Evolutionary conservation across 305 asterid genomes (phyloP), one percentile per base, ranked within the genome.

Genomic region (Andrographis paniculata): DNA sequence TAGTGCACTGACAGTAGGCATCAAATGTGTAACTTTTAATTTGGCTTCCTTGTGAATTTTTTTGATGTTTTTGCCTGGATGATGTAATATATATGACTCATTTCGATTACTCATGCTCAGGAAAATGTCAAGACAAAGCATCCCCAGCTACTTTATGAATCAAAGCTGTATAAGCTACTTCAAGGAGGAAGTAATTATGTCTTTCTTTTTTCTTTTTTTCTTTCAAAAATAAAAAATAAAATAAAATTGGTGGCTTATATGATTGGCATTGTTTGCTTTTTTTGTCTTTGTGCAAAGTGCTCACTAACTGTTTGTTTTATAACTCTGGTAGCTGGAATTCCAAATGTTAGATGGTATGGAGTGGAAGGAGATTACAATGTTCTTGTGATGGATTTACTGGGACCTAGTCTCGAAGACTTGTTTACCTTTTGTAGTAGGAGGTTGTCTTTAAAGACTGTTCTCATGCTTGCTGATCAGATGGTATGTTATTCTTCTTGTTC

Each of bases 381-480:
- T 58, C 91, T 87, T 16, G 96, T 87, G 68, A 87, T 87, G 77
- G 96, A 87, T 62, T 74, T 87, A 49, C 62, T 87, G 61, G 96
- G 96, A 44, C 96, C 88, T 46, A 87, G 96, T 71, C 87, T 87
- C 67, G 96, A 87, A 69, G 96, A 87, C 71, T 71, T 87, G 62
- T 87, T 83, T 53, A 87, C 74, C 71, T 87, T 78, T 76, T 87
- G 94, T 54, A 83, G 79, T 71, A 72, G 87, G 74, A 83, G 80
- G 72, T 68, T 87, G 36, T 83, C 96, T 31, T 57, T 87, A 58
- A 87, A 87, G 74, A 87, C 96, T 36, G 94, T 87, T 62, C 87
- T 87, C 58, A 87, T 87, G 94, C 91, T 87, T 24, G 94, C 93
- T 1, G 96, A 87, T 75, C 94, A 87, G 76, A 83, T 83, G 93